phyloP scores from a whole-genome alignment of 2,329 filamentous ascomycete species.

The Fonsecaea monophora region DNA sequence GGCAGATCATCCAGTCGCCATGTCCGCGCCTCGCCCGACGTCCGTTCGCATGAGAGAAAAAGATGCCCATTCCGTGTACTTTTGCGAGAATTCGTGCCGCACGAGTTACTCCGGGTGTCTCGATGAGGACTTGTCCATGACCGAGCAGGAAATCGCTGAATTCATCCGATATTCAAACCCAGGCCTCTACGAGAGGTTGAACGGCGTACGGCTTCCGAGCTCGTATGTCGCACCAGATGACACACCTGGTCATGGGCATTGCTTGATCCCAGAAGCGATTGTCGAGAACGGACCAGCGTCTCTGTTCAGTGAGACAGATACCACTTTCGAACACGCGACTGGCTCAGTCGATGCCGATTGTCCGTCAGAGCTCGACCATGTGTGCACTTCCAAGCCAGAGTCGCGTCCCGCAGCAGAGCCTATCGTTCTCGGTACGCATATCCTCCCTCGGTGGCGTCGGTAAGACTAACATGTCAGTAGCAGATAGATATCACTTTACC shows the following conservation, averaged over 20 bases:
- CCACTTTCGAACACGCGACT: neutral
- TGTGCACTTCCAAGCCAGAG: neutral
- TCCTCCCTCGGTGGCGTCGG: neutral
- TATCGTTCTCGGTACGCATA: conserved; percentile 20
- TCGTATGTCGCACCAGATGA: conserved; percentile 10
- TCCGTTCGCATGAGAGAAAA: neutral
- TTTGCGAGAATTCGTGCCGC: conserved; percentile 19
- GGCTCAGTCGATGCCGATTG: conserved; percentile 3
- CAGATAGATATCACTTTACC: conserved; percentile 11
- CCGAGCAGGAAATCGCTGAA: conserved; percentile 20
- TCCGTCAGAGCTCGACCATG: neutral
- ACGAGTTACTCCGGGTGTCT: conserved; percentile 26
- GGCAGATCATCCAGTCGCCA: neutral
- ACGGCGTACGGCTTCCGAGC: conserved; percentile 19
- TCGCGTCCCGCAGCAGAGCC: neutral
- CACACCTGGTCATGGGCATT: neutral
- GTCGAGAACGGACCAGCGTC: neutral
- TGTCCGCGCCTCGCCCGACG: neutral
- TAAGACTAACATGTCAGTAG: conserved; percentile 5
- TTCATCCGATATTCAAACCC: conserved; percentile 23
- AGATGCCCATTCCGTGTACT: conserved; percentile 19
- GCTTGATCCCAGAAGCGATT: neutral
- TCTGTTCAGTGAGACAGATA: neutral
- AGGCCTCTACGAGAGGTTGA: conserved; percentile 20
- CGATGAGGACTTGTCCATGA: conserved; percentile 20